Evolutionary conservation across 108 stramenopile species (phyloP).

Genomic region (Skeletonema costatum): DNA sequence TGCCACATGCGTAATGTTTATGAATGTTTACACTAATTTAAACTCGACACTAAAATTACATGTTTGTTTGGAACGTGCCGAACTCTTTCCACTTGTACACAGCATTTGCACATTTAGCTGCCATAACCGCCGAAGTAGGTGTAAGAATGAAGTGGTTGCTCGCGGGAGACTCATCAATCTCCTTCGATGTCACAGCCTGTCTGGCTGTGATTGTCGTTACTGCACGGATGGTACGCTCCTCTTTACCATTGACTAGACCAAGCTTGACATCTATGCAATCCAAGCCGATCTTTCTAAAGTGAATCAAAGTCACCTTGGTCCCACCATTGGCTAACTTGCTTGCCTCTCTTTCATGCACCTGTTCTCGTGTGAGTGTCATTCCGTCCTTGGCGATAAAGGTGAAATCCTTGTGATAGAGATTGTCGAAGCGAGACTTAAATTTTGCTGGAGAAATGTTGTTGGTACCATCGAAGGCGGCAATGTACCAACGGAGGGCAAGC

Average conservation of each 20-base stretch:
- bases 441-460: not conserved
- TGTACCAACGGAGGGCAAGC: not conserved
- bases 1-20: not conserved
- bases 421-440: not conserved
- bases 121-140: not conserved
- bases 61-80: not conserved
- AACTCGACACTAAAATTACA: not conserved
- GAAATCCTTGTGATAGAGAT: not conserved
- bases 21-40: too few relatives aligned
- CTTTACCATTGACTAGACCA: not conserved
- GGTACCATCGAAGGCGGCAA: not conserved
- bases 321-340: not conserved
- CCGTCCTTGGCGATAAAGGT: not conserved
- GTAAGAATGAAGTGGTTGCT: not conserved
- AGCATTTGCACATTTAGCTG: not conserved
- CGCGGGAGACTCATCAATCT: not conserved
- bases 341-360: not conserved
- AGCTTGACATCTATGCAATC: not conserved
- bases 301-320: not conserved
- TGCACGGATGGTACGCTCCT: not conserved
- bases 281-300: not conserved
- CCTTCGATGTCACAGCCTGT: not conserved
- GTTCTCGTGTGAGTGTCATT: not conserved
- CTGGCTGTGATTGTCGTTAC: not conserved
- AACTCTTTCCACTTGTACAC: not conserved